Conservation (phyloP, 345 rosid genomes). For the Cardamine resedifolia region DNA sequence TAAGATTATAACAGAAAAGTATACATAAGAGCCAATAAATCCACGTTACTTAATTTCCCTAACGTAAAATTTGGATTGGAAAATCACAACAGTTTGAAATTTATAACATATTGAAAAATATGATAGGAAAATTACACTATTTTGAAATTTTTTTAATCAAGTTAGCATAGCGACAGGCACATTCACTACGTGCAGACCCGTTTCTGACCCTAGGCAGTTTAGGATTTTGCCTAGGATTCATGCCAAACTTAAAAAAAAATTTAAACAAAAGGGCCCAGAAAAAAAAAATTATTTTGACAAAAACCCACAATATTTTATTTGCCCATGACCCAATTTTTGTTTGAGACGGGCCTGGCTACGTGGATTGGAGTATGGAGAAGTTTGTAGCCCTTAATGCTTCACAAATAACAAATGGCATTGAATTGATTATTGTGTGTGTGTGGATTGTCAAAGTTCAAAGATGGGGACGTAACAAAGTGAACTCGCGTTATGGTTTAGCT, state of each 20-base stretch:
- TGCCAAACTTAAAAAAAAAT: too few relatives aligned
- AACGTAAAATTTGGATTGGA: neutral
- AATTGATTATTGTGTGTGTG: neutral
- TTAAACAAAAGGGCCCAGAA: too few relatives aligned
- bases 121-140: neutral
- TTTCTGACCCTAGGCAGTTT: too few relatives aligned
- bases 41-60: neutral
- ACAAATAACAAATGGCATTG: neutral
- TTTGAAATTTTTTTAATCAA: too few relatives aligned
- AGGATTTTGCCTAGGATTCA: too few relatives aligned
- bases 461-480: neutral
- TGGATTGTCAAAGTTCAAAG: neutral
- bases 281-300: too few relatives aligned
- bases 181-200: too few relatives aligned
- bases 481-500: neutral
- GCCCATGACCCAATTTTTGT: too few relatives aligned
- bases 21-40: neutral
- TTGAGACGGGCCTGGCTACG: too few relatives aligned
- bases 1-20: neutral
- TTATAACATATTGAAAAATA: neutral
- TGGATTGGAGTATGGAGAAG: neutral
- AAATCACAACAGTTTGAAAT: neutral
- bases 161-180: too few relatives aligned
- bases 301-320: too few relatives aligned
- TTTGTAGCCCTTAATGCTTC: neutral